phyloP scores from a whole-genome alignment of 176 grass and related monocot genomes.

The Zea luxurians region DNA sequence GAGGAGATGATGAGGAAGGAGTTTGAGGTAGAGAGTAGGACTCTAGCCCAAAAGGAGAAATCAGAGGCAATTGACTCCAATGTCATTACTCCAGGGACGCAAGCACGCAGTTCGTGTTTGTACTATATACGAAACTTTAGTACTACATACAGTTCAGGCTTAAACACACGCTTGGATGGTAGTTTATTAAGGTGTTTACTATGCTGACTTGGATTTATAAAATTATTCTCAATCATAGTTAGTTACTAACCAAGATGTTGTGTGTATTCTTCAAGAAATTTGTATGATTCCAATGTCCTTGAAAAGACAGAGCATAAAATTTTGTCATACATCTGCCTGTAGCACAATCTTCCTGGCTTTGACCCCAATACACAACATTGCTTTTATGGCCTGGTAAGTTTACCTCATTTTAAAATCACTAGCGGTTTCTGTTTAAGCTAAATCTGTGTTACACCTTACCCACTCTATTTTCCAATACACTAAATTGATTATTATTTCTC shows the following conservation, averaged over 20 bases:
- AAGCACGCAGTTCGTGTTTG: constrained; percentile 89
- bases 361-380: constrained; percentile 86
- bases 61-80: constrained; percentile 77
- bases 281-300: constrained; percentile 98
- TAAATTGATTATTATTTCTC: constrained; percentile 96
- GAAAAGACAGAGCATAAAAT: constrained; percentile 93
- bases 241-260: constrained; percentile 51
- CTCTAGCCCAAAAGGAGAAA: constrained; percentile 56
- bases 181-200: constrained; percentile 78
- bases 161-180: constrained; percentile 75
- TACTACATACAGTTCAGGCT: constrained; percentile 92
- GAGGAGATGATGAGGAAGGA: constrained; percentile 74
- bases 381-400: constrained; percentile 90
- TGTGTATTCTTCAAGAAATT: constrained; percentile 74
- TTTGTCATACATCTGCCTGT: constrained; percentile 92
- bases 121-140: constrained; percentile 76
- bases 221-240: constrained; percentile 28
- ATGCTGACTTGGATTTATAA: constrained; percentile 37
- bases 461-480: constrained; percentile 64
- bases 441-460: constrained; percentile 18
- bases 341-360: constrained; percentile 85
- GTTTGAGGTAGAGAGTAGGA: constrained; percentile 68
- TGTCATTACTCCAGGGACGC: constrained; percentile 94
- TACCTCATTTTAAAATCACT: constrained; percentile 7
- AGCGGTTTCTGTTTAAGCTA: not conserved